Base-by-base conservation (phyloP, 306 rosid species). In the Begonia loranthoides region DNA sequence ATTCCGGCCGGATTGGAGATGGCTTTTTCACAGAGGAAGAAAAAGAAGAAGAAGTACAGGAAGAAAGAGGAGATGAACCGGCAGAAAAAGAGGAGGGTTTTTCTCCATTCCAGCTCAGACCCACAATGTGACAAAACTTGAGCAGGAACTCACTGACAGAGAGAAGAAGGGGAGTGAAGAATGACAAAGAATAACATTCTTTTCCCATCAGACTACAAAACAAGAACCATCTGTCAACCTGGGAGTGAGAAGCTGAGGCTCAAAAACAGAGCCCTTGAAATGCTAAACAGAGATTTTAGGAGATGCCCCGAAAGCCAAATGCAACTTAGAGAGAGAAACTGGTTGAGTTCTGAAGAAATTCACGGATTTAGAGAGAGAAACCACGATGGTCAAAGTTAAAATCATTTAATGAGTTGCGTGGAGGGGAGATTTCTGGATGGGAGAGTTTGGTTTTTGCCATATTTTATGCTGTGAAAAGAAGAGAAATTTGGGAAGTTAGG, bases 41-140 rank as follows among this genome's bases (percentile, higher is more conserved):
- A 66, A 63, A 22, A 62, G 62, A 16, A 51, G 55, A 41, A 33
- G 66, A 21, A 43, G 58, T 39, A 60, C 74, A 28, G 51, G 82
- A 24, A 79, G 79, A 12, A 50, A 71, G 10, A 75, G 84, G 16
- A 55, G 57, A 77, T 70, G 94, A 70, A 85, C 88, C 62, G 69
- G 95, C 72, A 70, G 88, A 5, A 28, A 28, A 5, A 28, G 5
- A 28, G 36, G 36, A 52, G 74, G 74, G 73, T 71, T 74, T 58
- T 72, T 77, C 82, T 71, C 88, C 87, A 84, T 85, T 76, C 17
- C 62, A 24, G 62, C 63, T 58, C 57, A 53, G 10, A 51, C 55
- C 36, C 70, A 46, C 24, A 56, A 39, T 46, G 34, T 22, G 47
- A 6, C 64, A 17, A 15, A 28, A 4, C 10, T 49, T 44, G 9